Percentiles rank a stretch among this genome's conserved stretches.
These are phyloP conservation scores for Phytopythium montanum DNA, from an alignment of 352 stramenopile species.

Conservation along the genomic window DNA sequence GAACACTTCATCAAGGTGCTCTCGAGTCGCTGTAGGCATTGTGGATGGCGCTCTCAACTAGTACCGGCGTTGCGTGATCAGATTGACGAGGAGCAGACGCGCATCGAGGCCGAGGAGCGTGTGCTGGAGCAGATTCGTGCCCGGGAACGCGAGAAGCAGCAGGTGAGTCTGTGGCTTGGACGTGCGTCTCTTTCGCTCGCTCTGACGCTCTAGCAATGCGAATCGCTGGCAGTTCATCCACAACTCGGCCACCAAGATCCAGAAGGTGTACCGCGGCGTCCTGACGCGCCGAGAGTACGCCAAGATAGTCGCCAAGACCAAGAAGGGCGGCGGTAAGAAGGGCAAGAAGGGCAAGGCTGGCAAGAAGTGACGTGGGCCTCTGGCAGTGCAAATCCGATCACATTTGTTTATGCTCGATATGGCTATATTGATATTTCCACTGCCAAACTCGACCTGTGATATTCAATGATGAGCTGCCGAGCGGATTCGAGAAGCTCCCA, in stretches of 20 bases:
- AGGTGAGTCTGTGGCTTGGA: constrained; percentile 33
- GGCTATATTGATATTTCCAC: too few relatives aligned
- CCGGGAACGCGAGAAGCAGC: constrained; percentile 67
- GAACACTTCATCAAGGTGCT: constrained; percentile 81
- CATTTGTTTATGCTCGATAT: too few relatives aligned
- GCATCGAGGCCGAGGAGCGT: constrained; percentile 78
- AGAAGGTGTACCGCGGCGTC: constrained; percentile 79
- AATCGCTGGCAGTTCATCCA: constrained; percentile 45
- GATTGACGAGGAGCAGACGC: constrained; percentile 83
- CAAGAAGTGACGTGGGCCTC: constrained; percentile 14
- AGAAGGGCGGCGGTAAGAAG: constrained; percentile 65
- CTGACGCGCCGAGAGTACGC: constrained; percentile 58
- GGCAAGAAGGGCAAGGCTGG: constrained; percentile 42
- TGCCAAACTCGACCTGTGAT: neutral
- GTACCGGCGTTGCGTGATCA: constrained; percentile 5
- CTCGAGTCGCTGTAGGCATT: neutral
- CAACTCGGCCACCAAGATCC: constrained; percentile 66
- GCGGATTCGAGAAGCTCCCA: neutral
- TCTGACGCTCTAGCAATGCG: too few relatives aligned
- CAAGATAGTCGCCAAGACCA: constrained; percentile 81
- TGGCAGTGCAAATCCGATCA: neutral
- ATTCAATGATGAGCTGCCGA: neutral
- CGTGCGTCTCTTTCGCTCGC: neutral
- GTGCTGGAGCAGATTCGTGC: constrained; percentile 68
- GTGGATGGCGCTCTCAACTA: neutral